Conservation (phyloP, 352 stramenopile species). For the Phytophthora crassamura region DNA sequence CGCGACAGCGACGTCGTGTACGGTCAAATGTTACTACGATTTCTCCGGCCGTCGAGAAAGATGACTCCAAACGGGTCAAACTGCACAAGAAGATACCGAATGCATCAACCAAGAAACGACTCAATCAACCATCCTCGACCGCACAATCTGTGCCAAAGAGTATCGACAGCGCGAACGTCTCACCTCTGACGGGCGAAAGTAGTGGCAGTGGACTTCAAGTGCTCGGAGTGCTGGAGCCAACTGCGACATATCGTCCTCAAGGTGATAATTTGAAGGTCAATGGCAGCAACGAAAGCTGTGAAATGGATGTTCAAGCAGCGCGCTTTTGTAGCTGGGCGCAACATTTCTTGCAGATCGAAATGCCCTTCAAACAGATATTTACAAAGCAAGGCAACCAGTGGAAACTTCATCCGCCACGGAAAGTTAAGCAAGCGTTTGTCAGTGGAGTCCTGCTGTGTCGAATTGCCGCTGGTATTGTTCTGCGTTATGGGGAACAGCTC, state of each 20-base stretch:
- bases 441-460: slow-evolving; percentile 48
- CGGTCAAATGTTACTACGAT: neutral
- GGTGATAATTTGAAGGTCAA: slow-evolving; percentile 1
- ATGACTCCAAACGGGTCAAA: slow-evolving; percentile 3
- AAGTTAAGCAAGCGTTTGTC: slow-evolving; percentile 30
- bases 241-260: slow-evolving; percentile 3
- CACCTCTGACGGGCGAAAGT: slow-evolving; percentile 19
- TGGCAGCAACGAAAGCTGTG: neutral
- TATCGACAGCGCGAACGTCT: slow-evolving; percentile 3
- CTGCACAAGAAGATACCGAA: slow-evolving; percentile 8
- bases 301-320: slow-evolving; percentile 6
- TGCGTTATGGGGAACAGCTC: slow-evolving; percentile 11
- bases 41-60: neutral
- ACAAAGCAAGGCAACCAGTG: neutral
- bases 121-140: neutral
- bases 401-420: slow-evolving; percentile 10
- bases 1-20: neutral
- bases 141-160: neutral
- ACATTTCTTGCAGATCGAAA: slow-evolving; percentile 15
- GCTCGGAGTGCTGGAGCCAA: slow-evolving; percentile 51
- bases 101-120: slow-evolving; percentile 9
- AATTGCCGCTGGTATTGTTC: slow-evolving; percentile 35
- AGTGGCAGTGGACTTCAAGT: slow-evolving; percentile 31
- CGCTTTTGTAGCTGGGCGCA: slow-evolving; percentile 26
- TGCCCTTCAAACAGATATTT: slow-evolving; percentile 30